These are phyloP conservation scores for Neofusicoccum sp. DNA, from an alignment of 2,329 filamentous ascomycete species.

Conservation along the genomic window DNA sequence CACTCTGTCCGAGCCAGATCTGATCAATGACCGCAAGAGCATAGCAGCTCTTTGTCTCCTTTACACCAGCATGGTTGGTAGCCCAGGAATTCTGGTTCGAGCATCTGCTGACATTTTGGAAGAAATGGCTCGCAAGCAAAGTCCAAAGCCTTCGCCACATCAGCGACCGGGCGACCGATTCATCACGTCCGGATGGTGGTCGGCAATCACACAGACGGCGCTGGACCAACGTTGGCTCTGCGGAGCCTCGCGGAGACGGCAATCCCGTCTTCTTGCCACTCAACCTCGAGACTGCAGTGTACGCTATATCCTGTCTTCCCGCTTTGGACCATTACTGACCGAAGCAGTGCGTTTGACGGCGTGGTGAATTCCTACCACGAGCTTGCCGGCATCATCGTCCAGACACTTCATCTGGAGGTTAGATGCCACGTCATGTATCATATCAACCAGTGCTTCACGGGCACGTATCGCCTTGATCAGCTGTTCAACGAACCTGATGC, in stretches of 20 bases:
- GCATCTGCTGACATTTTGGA: neutral
- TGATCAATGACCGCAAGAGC: slow-evolving; percentile 85
- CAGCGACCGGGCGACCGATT: slow-evolving; percentile 69
- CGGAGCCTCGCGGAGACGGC: slow-evolving; percentile 52
- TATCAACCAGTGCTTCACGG: slow-evolving; percentile 56
- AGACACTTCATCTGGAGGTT: slow-evolving; percentile 86
- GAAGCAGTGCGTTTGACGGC: slow-evolving; percentile 71
- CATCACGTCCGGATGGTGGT: slow-evolving; percentile 50
- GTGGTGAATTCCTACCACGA: slow-evolving; percentile 81
- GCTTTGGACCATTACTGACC: slow-evolving; percentile 18
- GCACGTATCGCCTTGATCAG: slow-evolving; percentile 59
- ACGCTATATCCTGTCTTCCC: slow-evolving; percentile 40
- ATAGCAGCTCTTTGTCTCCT: slow-evolving; percentile 82
- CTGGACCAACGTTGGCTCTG: slow-evolving; percentile 73
- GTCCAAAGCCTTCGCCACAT: slow-evolving; percentile 79
- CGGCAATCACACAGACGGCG: slow-evolving; percentile 61
- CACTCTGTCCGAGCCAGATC: slow-evolving; percentile 53
- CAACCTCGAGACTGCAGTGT: slow-evolving; percentile 79
- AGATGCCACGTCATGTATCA: slow-evolving; percentile 83
- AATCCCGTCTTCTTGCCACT: slow-evolving; percentile 79
- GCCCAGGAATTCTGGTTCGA: neutral
- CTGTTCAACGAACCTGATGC: slow-evolving; percentile 76
- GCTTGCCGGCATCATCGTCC: slow-evolving; percentile 73
- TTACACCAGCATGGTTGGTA: slow-evolving; percentile 79
- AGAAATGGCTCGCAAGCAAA: slow-evolving; percentile 87